A percentile compares a stretch with the other conserved stretches of the same genome.
phyloP scores from a whole-genome alignment of 495 filamentous ascomycete species.

The Parachaetomium inaequale region DNA sequence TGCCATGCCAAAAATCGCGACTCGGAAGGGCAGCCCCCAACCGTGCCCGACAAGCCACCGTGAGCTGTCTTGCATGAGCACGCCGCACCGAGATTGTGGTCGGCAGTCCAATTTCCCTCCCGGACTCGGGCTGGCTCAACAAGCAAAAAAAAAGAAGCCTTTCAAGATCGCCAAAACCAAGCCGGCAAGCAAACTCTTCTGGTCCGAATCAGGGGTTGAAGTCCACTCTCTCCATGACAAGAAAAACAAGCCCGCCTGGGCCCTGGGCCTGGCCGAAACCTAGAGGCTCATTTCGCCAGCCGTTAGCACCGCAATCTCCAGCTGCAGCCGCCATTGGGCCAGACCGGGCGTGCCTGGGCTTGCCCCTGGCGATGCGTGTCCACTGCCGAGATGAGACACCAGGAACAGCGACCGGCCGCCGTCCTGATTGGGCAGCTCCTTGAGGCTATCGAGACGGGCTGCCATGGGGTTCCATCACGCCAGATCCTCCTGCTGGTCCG shows the following conservation, averaged over 20 bases:
- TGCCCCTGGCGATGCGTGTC: constrained; percentile 13
- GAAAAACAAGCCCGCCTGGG: not conserved
- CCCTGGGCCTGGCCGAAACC: not conserved
- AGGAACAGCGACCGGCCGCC: constrained; percentile 9
- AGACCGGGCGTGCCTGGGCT: constrained; percentile 4
- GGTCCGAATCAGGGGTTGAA: not conserved
- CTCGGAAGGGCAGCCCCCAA: not conserved
- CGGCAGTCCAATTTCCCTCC: not conserved
- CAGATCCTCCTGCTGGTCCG: constrained; percentile 7
- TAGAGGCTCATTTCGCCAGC: constrained; percentile 7
- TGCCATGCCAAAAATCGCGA: not conserved
- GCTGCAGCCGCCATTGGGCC: constrained; percentile 16
- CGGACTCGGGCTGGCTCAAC: not conserved
- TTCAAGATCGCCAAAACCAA: not conserved
- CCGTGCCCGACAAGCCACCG: not conserved
- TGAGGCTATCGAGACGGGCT: constrained; percentile 18
- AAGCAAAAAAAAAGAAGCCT: constrained; percentile 1
- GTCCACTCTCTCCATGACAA: not conserved
- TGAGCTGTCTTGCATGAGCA: not conserved
- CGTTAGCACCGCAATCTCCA: constrained; percentile 8
- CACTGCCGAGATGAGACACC: constrained; percentile 24
- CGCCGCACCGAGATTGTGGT: not conserved
- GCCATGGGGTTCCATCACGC: not conserved
- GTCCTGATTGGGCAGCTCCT: constrained; percentile 18
- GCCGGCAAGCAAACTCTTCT: not conserved